Base-by-base conservation (phyloP, 1,284 basidiomycete species). In the Cutaneotrichosporon dermatis region DNA sequence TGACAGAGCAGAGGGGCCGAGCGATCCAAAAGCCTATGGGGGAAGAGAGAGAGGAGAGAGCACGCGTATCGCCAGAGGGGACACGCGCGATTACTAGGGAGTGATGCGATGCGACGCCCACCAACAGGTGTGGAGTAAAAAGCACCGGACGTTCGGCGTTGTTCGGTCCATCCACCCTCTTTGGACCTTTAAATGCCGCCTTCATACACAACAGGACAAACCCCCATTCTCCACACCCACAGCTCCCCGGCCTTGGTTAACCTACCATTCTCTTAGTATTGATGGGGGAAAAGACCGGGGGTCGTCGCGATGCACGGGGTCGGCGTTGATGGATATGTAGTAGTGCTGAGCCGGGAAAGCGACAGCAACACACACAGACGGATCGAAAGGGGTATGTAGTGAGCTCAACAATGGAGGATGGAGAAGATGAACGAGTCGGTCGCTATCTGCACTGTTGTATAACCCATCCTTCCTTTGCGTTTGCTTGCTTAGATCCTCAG, bases 111-210 rank as follows among this genome's bases (percentile, higher is more conserved):
- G 25, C 25, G 25, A 25, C 25, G 25, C 25, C 25, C 25, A 25
- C 25, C 25, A 25, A 25, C 25, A 25, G 25, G 25, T 25, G 25
- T 25, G 25, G 25, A 25, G 25, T 25, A 25, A 25, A 25, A 25
- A 35, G n/a, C 34, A 25, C 16, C 43, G 45, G 45, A 39, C 36
- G 37, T 55, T 55, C 54, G 54, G 54, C 54, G 36, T 48, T 55
- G 54, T 55, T 55, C 54, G 54, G 54, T 34, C 46, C 34, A 34
- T 49, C 25, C 39, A 40, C 8, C 10, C 16, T 11, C 44, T 33
- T 4, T 45, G 16, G 16, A 16, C 44, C 44, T 25, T 25, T 45
- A 25, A 25, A 45, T 45, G 44, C 44, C 44, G 44, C 44, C 44
- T 25, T 45, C 10, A 16, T 25, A 11, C 44, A 45, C 44, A 45